Evolutionary conservation across 495 filamentous ascomycete genomes (phyloP).

Genomic region (Podospora bellae-mahoneyi): DNA sequence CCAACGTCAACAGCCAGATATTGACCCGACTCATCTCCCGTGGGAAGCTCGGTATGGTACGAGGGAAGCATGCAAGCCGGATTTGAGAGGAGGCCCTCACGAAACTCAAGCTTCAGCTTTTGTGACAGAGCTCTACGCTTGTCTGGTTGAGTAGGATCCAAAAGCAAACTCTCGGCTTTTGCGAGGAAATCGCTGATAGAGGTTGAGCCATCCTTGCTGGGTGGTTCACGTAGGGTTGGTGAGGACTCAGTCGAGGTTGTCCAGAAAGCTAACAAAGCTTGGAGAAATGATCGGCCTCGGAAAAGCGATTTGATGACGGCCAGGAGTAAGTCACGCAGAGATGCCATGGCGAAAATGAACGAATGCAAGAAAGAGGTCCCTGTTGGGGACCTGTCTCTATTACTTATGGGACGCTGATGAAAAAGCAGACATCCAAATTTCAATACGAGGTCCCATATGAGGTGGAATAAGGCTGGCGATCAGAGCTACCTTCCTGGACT

Average conservation of each 20-base stretch:
- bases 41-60: slow-evolving; percentile 69
- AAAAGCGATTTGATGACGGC: slow-evolving; percentile 49
- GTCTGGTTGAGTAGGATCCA: slow-evolving; percentile 37
- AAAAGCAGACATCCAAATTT: slow-evolving; percentile 1
- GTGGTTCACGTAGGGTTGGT: slow-evolving; percentile 17
- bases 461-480: background rate
- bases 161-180: slow-evolving; percentile 37
- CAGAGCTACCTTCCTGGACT: background rate
- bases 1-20: slow-evolving; percentile 62
- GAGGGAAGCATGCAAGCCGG: slow-evolving; percentile 56
- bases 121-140: slow-evolving; percentile 39
- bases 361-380: slow-evolving; percentile 28
- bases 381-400: background rate
- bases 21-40: slow-evolving; percentile 64
- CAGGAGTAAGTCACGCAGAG: slow-evolving; percentile 41
- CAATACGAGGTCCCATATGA: slow-evolving; percentile 1
- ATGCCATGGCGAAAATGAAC: slow-evolving; percentile 46
- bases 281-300: slow-evolving; percentile 50
- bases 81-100: slow-evolving; percentile 44
- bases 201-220: background rate
- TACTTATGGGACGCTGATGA: background rate
- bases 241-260: slow-evolving; percentile 18
- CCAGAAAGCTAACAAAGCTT: slow-evolving; percentile 51
- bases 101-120: slow-evolving; percentile 47
- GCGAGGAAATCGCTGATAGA: slow-evolving; percentile 30